Evolutionary conservation across 768 basidiomycete genomes (phyloP).

Genomic region (Bullera alba): DNA sequence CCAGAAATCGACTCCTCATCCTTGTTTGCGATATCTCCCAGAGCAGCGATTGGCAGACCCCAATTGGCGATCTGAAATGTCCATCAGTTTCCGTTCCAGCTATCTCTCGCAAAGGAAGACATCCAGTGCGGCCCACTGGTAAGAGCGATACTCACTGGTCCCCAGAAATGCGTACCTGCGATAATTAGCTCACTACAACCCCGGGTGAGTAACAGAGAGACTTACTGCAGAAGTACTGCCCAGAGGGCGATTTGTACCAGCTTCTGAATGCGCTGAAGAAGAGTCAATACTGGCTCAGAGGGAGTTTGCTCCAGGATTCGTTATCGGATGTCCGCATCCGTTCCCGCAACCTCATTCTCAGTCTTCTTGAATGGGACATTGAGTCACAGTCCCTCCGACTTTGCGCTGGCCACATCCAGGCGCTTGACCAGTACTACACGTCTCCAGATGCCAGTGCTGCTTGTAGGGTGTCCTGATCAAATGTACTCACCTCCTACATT

Average conservation of each 20-base stretch:
- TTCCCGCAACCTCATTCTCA: no score
- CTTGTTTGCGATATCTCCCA: conserved; percentile 72
- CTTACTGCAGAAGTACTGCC: conserved; percentile 93
- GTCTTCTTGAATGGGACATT: no score
- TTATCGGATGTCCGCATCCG: no score
- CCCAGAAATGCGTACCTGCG: conserved; percentile 94
- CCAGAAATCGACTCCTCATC: conserved; percentile 97
- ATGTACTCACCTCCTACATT: no score
- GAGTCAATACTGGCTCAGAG: background rate
- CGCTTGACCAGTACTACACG: no score
- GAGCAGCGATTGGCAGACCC: conserved; percentile 90
- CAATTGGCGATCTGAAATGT: conserved; percentile 83
- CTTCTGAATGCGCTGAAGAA: conserved; percentile 59
- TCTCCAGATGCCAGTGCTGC: no score
- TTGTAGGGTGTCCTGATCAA: no score
- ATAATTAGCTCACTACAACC: background rate
- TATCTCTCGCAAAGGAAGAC: background rate
- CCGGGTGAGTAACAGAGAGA: conserved; percentile 21
- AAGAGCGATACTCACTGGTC: conserved; percentile 63
- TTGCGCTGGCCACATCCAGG: no score
- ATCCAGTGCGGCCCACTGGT: no score
- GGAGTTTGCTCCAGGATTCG: no score
- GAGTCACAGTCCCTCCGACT: no score
- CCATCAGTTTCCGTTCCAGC: background rate
- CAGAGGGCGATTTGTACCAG: conserved; percentile 87